These are phyloP conservation scores for Fusarium sp. DNA, from an alignment of 2,329 filamentous ascomycete species.

Conservation along the genomic window DNA sequence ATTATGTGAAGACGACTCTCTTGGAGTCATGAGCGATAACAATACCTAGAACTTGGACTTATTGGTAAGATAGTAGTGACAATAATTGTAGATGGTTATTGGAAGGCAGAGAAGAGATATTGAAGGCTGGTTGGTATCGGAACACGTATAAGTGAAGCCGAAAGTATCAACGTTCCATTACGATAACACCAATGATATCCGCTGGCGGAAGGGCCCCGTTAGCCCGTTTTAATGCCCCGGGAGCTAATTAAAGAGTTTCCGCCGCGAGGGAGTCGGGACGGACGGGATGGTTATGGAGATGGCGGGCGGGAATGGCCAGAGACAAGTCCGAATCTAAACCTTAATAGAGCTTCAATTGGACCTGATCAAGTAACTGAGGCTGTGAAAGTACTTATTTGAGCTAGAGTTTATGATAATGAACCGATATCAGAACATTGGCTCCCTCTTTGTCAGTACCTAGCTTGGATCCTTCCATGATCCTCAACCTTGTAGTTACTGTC, in stretches of 20 bases:
- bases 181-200: conserved; percentile 28
- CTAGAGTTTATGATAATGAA: not conserved
- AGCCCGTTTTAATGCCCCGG: conserved; percentile 5
- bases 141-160: not conserved
- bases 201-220: conserved; percentile 14
- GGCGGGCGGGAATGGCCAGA: conserved; percentile 19
- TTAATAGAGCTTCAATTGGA: not conserved
- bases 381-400: not conserved
- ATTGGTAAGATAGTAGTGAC: not conserved
- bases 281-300: conserved; percentile 10
- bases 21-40: not conserved
- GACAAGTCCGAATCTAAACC: conserved; percentile 5
- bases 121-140: not conserved
- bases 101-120: not conserved
- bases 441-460: conserved; percentile 23
- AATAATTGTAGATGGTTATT: not conserved
- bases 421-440: conserved; percentile 12
- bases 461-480: conserved; percentile 17
- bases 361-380: not conserved
- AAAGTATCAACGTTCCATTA: conserved; percentile 1
- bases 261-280: conserved; percentile 4
- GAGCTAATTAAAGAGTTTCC: conserved; percentile 33
- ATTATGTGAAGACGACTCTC: not conserved
- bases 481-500: conserved; percentile 17
- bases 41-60: not conserved